A percentile compares a stretch with the other conserved stretches of the same genome.
phyloP scores from a whole-genome alignment of 2,329 filamentous ascomycete species.

The Corinectria fuckeliana region DNA sequence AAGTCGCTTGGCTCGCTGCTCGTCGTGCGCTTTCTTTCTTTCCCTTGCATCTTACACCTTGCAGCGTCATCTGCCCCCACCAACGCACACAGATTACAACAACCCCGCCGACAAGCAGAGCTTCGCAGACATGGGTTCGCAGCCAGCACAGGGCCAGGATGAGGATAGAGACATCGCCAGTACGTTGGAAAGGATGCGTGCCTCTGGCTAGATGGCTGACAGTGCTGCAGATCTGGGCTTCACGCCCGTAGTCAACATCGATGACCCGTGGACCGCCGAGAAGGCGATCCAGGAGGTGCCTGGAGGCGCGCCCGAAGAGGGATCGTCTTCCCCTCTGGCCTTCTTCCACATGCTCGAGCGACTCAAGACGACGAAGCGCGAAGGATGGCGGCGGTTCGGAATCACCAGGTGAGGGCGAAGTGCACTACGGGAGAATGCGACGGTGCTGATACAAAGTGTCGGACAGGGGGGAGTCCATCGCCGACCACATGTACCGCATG shows the following conservation, averaged over 20 bases:
- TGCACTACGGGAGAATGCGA: neutral
- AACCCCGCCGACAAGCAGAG: conserved; percentile 9
- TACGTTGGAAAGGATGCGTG: conserved; percentile 21
- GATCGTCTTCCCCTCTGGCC: conserved; percentile 76
- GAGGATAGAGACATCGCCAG: conserved; percentile 32
- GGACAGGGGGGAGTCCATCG: conserved; percentile 81
- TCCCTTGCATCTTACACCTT: neutral
- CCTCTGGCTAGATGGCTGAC: conserved; percentile 6
- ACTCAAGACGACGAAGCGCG: conserved; percentile 94
- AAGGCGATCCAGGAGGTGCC: conserved; percentile 71
- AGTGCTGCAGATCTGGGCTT: conserved; percentile 42
- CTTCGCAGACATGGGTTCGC: conserved; percentile 39
- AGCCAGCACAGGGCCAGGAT: conserved; percentile 30
- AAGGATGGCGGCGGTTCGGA: conserved; percentile 91
- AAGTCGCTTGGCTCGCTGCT: neutral
- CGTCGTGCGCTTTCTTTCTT: neutral
- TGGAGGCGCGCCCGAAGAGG: conserved; percentile 59
- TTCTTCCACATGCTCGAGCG: conserved; percentile 96
- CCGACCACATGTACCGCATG: conserved; percentile 99
- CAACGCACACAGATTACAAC: conserved; percentile 8
- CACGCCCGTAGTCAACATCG: conserved; percentile 47
- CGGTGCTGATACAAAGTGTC: conserved; percentile 5
- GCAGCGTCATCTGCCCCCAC: neutral
- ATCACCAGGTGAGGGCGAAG: conserved; percentile 60
- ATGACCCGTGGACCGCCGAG: conserved; percentile 61